phyloP scores from a whole-genome alignment of 495 filamentous ascomycete genomes.

The Parmelia sp. region DNA sequence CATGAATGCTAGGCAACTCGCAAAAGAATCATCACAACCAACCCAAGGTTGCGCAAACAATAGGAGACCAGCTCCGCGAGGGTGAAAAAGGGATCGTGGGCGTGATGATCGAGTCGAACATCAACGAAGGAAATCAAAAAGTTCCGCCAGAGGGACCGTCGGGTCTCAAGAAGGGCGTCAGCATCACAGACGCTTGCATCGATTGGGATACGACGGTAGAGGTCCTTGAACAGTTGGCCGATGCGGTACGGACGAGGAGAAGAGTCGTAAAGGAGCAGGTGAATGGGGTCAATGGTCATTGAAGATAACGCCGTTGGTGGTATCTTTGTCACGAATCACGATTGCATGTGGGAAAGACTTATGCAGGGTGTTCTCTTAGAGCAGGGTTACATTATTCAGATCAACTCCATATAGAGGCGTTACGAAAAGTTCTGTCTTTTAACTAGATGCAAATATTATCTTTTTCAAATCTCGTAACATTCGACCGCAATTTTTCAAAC shows the following conservation, averaged over 20 bases:
- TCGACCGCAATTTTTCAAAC: no score
- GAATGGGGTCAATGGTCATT: conserved; percentile 5
- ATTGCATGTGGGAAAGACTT: no score
- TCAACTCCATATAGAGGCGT: not conserved
- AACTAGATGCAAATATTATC: no score
- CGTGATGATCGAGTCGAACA: conserved; percentile 98
- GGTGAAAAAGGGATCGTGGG: conserved; percentile 91
- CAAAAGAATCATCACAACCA: conserved; percentile 96
- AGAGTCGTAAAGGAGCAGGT: conserved; percentile 33
- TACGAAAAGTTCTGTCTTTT: not conserved
- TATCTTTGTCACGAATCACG: not conserved
- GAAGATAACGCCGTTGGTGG: not conserved
- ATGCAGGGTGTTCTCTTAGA: not conserved
- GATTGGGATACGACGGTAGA: conserved; percentile 86
- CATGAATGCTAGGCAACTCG: conserved; percentile 61
- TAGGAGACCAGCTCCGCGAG: conserved; percentile 76
- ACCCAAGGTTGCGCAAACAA: conserved; percentile 78
- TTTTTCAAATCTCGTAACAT: no score
- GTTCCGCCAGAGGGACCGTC: conserved; percentile 82
- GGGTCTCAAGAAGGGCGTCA: conserved; percentile 88
- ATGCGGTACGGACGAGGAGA: conserved; percentile 67
- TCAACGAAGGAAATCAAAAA: conserved; percentile 92
- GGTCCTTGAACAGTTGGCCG: conserved; percentile 71
- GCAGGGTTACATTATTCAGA: not conserved
- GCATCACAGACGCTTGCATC: conserved; percentile 98